Evolutionary conservation across 306 rosid genomes (phyloP).

Genomic region (Vigna mungo): DNA sequence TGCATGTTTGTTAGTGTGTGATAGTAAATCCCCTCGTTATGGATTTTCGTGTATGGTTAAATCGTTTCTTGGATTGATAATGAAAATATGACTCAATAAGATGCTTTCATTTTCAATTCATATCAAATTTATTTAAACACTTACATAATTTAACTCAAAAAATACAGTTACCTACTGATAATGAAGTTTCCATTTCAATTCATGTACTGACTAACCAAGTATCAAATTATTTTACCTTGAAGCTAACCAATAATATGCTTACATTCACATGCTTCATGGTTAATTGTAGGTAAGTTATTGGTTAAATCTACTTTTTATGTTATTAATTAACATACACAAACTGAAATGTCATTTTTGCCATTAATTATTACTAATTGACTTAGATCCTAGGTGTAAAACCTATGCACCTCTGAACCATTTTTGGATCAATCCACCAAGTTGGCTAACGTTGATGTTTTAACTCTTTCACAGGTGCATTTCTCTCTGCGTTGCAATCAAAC

Average conservation of each 20-base stretch:
- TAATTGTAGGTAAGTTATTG: conserved; percentile 3
- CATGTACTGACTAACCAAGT: conserved; percentile 5
- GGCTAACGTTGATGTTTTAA: conserved; percentile 40
- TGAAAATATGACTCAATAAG: not conserved
- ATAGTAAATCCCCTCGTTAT: not conserved
- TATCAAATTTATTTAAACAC: too few relatives aligned
- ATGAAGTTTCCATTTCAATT: conserved; percentile 5
- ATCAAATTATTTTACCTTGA: not conserved
- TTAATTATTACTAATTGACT: not conserved
- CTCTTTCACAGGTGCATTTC: conserved; percentile 75
- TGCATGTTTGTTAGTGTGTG: not conserved
- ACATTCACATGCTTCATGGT: not conserved
- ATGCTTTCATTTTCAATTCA: too few relatives aligned
- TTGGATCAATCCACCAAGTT: conserved; percentile 26
- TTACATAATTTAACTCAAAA: not conserved
- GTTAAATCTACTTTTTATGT: not conserved
- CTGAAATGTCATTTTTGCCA: conserved; percentile 20
- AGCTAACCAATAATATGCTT: not conserved
- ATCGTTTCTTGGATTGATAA: not conserved
- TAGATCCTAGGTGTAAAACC: not conserved
- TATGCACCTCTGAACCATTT: not conserved
- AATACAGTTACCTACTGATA: not conserved
- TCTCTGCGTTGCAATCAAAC: conserved; percentile 77
- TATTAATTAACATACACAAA: not conserved
- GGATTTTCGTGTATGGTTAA: conserved; percentile 2